Evolutionary conservation across 495 filamentous ascomycete species (phyloP).

Genomic region (Corynascus novoguineensis): DNA sequence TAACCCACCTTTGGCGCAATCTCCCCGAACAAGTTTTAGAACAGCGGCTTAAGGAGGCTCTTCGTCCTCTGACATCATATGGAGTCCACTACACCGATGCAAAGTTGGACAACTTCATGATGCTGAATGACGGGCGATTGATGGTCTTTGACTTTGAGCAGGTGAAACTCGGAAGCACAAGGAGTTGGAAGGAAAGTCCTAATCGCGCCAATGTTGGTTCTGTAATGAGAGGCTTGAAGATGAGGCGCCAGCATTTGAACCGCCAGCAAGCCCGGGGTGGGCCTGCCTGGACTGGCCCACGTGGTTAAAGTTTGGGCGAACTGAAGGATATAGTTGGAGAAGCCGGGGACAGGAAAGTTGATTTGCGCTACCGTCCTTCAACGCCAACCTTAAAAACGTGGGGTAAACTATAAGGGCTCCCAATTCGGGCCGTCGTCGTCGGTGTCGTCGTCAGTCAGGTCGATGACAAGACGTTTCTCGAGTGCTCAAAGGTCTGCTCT

Average conservation of each 20-base stretch:
- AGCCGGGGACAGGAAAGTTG: too few relatives aligned
- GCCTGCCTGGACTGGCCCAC: too few relatives aligned
- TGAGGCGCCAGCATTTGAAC: neutral
- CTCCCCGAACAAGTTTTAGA: neutral
- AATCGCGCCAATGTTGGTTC: slow-evolving; percentile 2
- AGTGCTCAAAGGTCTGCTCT: too few relatives aligned
- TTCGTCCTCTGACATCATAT: neutral
- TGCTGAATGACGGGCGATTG: neutral
- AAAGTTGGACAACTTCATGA: slow-evolving; percentile 6
- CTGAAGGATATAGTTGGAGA: too few relatives aligned
- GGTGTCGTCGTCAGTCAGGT: too few relatives aligned
- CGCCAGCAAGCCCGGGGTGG: neutral
- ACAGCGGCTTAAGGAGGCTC: neutral
- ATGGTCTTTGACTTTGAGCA: slow-evolving; percentile 3
- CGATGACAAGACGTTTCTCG: too few relatives aligned
- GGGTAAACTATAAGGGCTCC: too few relatives aligned
- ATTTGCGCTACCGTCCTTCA: too few relatives aligned
- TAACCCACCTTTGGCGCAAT: neutral
- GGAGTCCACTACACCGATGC: slow-evolving; percentile 5
- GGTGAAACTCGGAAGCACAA: slow-evolving; percentile 1
- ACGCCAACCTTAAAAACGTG: too few relatives aligned
- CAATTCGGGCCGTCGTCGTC: too few relatives aligned
- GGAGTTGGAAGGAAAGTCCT: neutral
- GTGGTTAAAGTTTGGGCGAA: too few relatives aligned
- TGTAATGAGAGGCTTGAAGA: slow-evolving; percentile 3